phyloP scores from a whole-genome alignment of 179 eudicot genomes.

The Silene coronaria region DNA sequence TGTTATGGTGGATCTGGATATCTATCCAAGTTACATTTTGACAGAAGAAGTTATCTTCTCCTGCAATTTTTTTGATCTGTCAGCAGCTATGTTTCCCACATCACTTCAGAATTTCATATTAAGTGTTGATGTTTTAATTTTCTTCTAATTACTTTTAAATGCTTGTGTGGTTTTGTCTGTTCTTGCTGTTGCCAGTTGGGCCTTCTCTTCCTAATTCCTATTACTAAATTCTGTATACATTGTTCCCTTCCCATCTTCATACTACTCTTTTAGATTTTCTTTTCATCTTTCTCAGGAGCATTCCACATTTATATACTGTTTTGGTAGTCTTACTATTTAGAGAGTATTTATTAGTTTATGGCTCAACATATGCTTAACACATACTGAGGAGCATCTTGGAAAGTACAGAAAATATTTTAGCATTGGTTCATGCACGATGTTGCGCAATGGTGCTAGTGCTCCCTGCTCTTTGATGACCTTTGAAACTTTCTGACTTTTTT shows the following conservation, averaged over 20 bases:
- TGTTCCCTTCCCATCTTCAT: background rate
- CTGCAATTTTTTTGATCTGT: background rate
- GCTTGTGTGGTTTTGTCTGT: background rate
- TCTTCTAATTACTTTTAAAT: background rate
- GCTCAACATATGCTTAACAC: background rate
- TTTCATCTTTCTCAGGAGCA: background rate
- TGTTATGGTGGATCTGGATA: background rate
- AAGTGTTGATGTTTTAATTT: background rate
- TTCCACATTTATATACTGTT: background rate
- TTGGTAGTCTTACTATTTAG: background rate
- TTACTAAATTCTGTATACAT: background rate
- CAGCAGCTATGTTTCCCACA: background rate
- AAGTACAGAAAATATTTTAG: background rate
- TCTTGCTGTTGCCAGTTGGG: constrained; percentile 7
- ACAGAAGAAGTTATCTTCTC: background rate
- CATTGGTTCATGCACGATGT: background rate
- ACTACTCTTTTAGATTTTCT: background rate
- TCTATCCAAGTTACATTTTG: background rate
- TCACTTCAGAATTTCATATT: background rate
- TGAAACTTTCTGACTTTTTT: background rate
- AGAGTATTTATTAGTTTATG: background rate
- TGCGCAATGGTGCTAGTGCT: background rate
- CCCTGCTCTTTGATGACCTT: background rate
- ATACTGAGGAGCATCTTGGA: background rate
- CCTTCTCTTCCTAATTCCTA: background rate